Conservation (phyloP, 768 basidiomycete genomes). For the Pholiota microspora region DNA sequence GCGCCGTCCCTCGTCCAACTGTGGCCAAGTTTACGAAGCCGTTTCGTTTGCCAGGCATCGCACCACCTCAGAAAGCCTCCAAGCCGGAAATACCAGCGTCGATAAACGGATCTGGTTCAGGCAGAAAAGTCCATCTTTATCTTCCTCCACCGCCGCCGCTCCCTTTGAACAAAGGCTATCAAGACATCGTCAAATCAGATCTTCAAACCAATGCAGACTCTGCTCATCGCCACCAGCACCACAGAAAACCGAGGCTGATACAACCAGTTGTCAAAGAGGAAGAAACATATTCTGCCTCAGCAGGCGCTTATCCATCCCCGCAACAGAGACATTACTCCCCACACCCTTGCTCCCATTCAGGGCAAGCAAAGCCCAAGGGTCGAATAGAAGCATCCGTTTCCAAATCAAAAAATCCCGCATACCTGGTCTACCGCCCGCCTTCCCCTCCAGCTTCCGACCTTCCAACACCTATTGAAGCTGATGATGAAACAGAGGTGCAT, state of each 20-base stretch:
- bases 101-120: too few relatives aligned
- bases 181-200: too few relatives aligned
- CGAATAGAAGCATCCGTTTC: too few relatives aligned
- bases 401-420: neutral
- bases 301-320: neutral
- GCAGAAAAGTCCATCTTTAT: conserved; percentile 16
- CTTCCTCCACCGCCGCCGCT: conserved; percentile 20
- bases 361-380: too few relatives aligned
- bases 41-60: conserved; percentile 21
- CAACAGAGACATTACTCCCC: neutral
- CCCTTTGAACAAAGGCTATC: neutral
- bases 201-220: too few relatives aligned
- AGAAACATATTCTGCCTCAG: neutral
- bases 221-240: neutral
- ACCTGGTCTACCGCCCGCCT: conserved; percentile 9
- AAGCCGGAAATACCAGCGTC: neutral
- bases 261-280: too few relatives aligned
- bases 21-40: conserved; percentile 9
- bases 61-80: neutral
- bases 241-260: too few relatives aligned
- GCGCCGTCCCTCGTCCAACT: neutral
- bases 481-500: conserved; percentile 3
- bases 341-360: too few relatives aligned
- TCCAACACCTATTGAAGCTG: neutral
- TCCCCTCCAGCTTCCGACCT: conserved; percentile 20